phyloP scores from a whole-genome alignment of 306 rosid genomes.

The Cicer yamashitae region DNA sequence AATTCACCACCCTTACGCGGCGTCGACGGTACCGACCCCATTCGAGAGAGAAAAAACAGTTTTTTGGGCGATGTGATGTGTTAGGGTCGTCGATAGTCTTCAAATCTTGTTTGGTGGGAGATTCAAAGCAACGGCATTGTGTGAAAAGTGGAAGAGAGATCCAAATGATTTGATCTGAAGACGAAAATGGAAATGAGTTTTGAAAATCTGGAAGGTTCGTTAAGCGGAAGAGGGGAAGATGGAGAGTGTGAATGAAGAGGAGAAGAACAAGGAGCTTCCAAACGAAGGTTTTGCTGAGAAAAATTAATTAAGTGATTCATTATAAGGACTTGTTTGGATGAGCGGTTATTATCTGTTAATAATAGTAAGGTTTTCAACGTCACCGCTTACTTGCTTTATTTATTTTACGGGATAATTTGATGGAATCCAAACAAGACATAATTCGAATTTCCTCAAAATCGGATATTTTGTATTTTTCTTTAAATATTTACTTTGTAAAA shows the following conservation, averaged over 20 bases:
- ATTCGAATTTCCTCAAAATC: neutral
- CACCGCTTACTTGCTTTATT: neutral
- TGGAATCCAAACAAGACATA: slow-evolving; percentile 30
- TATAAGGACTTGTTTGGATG: slow-evolving; percentile 41
- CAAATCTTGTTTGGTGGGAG: slow-evolving; percentile 48
- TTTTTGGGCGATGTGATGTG: slow-evolving; percentile 19
- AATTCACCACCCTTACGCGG: slow-evolving; percentile 68
- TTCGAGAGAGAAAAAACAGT: slow-evolving; percentile 30
- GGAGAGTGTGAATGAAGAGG: slow-evolving; percentile 36
- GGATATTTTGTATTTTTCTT: neutral
- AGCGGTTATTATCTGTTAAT: slow-evolving; percentile 30
- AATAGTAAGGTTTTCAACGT: slow-evolving; percentile 4
- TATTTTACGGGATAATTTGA: neutral
- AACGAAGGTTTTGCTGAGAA: slow-evolving; percentile 59
- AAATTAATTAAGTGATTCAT: slow-evolving; percentile 22
- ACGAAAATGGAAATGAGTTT: slow-evolving; percentile 39
- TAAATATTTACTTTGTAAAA: too few relatives aligned
- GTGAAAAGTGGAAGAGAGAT: slow-evolving; percentile 39
- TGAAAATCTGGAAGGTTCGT: slow-evolving; percentile 39
- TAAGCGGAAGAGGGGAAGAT: slow-evolving; percentile 32
- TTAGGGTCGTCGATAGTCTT: slow-evolving; percentile 41
- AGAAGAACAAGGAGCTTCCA: slow-evolving; percentile 47
- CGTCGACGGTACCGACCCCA: slow-evolving; percentile 94
- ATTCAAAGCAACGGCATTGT: slow-evolving; percentile 58
- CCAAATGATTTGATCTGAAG: slow-evolving; percentile 51